Evolutionary conservation across 257 asterid genomes (phyloP).

Genomic region (Plectranthus barbatus): DNA sequence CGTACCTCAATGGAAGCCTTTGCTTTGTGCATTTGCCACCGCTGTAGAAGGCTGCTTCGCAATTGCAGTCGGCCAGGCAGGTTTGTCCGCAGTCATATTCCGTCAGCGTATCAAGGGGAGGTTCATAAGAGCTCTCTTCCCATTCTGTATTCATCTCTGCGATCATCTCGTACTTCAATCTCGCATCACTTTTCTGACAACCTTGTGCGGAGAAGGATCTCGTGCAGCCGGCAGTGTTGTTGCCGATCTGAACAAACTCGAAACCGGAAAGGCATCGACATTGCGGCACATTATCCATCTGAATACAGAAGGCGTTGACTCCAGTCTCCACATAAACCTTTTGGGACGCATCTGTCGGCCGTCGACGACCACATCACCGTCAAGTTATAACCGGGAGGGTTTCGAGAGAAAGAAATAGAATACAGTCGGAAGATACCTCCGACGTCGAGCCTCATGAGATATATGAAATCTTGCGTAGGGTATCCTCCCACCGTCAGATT

Average conservation of each 20-base stretch:
- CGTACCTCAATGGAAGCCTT: constrained; percentile 41
- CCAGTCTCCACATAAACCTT: constrained; percentile 51
- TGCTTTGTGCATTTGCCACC: constrained; percentile 30
- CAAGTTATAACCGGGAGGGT: constrained; percentile 17
- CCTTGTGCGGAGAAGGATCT: constrained; percentile 9
- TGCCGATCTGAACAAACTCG: constrained; percentile 14
- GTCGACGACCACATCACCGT: constrained; percentile 11
- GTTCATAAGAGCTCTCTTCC: constrained; percentile 23
- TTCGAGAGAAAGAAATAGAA: constrained; percentile 18
- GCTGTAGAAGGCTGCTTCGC: constrained; percentile 34
- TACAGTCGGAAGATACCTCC: constrained; percentile 41
- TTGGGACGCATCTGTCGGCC: constrained; percentile 19
- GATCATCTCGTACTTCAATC: no score
- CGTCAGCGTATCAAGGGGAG: background rate
- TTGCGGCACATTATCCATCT: background rate
- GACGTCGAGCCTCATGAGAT: constrained; percentile 29
- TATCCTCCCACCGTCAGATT: constrained; percentile 22
- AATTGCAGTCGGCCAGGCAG: constrained; percentile 44
- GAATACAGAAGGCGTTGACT: constrained; percentile 30
- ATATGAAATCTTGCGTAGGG: background rate
- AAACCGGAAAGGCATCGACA: constrained; percentile 46
- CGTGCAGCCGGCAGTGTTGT: constrained; percentile 27
- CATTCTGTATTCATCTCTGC: constrained; percentile 16
- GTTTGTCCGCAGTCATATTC: constrained; percentile 26
- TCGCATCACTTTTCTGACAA: constrained; percentile 19